These are phyloP conservation scores for Magnusiomyces magnusii DNA, from an alignment of 1,139 yeast genomes.

Conservation along the genomic window DNA sequence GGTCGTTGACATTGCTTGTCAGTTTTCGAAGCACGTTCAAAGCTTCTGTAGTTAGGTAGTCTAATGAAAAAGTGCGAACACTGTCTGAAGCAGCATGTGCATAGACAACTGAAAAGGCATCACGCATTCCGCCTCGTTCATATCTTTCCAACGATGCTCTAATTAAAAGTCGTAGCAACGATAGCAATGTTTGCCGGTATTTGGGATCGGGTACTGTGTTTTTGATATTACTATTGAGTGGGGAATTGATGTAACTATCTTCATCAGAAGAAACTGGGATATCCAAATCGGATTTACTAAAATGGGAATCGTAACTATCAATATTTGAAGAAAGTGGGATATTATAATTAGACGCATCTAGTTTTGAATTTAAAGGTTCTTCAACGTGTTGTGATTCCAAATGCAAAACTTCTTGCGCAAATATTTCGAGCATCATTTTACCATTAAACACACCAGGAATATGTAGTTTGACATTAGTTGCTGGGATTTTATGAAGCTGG, in stretches of 20 bases:
- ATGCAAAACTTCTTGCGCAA: background rate
- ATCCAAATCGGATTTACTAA: background rate
- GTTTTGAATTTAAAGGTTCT: background rate
- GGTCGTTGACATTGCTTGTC: background rate
- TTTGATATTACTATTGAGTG: background rate
- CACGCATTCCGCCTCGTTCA: conserved; percentile 7
- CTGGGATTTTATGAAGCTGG: background rate
- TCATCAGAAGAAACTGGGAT: background rate
- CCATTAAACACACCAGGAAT: background rate
- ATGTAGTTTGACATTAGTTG: background rate
- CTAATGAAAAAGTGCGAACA: conserved; percentile 5
- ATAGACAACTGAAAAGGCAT: conserved; percentile 11
- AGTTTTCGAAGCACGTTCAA: conserved; percentile 6
- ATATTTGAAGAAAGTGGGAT: background rate
- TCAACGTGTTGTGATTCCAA: background rate
- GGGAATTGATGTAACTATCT: background rate
- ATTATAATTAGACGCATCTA: background rate
- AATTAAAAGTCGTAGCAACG: conserved; percentile 7
- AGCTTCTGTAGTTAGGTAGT: conserved; percentile 9
- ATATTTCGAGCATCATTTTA: background rate
- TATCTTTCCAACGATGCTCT: conserved; percentile 8
- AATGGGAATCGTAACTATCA: background rate
- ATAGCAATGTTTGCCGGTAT: background rate
- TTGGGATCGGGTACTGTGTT: background rate
- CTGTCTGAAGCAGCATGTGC: conserved; percentile 7